Evolutionary conservation across 768 basidiomycete genomes (phyloP).

Genomic region (Leccinum incarnatum): DNA sequence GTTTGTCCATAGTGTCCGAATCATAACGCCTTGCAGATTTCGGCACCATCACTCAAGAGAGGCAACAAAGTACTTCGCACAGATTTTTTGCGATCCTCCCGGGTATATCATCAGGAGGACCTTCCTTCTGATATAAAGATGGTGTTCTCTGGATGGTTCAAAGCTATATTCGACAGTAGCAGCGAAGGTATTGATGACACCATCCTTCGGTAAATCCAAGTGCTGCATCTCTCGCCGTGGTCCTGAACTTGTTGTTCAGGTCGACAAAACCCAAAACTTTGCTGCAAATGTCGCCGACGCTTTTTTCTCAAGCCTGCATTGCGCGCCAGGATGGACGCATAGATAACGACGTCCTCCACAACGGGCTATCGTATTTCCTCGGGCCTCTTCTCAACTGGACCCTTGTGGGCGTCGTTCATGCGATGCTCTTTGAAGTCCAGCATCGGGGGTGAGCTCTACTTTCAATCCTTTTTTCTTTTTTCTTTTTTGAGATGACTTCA

Average conservation of each 20-base stretch:
- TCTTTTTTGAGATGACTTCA: not conserved
- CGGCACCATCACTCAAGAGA: conserved; percentile 43
- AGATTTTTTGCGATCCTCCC: conserved; percentile 50
- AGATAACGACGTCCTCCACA: conserved; percentile 65
- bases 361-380: conserved; percentile 76
- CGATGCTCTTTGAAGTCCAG: conserved; percentile 59
- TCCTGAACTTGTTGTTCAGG: conserved; percentile 36
- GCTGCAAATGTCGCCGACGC: conserved; percentile 61
- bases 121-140: conserved; percentile 42
- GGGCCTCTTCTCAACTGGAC: conserved; percentile 78
- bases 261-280: conserved; percentile 69
- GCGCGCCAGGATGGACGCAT: conserved; percentile 50
- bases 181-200: conserved; percentile 85
- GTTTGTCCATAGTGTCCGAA: not conserved
- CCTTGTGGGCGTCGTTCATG: conserved; percentile 67
- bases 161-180: conserved; percentile 70
- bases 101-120: conserved; percentile 39
- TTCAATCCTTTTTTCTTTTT: not conserved
- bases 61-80: conserved; percentile 47
- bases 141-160: conserved; percentile 62
- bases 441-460: conserved; percentile 44
- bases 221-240: not conserved
- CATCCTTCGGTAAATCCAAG: conserved; percentile 51
- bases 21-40: conserved; percentile 41
- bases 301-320: conserved; percentile 63